Percentiles rank a stretch among this genome's conserved stretches.
Evolutionary conservation across 2,329 filamentous ascomycete species (phyloP).

Genomic region (Fonsecaea monophora): DNA sequence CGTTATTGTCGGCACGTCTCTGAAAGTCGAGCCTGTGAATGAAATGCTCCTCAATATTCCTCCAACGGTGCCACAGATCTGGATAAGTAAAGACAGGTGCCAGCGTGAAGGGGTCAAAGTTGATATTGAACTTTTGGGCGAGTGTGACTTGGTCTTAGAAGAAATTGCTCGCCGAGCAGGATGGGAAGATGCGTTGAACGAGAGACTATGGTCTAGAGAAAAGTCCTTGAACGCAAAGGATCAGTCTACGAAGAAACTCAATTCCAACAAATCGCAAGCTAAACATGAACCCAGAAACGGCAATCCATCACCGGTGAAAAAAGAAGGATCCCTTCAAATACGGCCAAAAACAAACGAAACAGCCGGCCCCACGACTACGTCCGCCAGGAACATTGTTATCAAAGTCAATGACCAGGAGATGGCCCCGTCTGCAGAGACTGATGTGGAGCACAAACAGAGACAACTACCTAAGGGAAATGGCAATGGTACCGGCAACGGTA

Average conservation of each 20-base stretch:
- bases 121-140: slow-evolving; percentile 93
- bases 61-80: slow-evolving; percentile 83
- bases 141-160: slow-evolving; percentile 87
- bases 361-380: neutral
- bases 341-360: slow-evolving; percentile 19
- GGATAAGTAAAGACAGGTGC: slow-evolving; percentile 61
- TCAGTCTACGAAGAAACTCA: neutral
- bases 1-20: slow-evolving; percentile 92
- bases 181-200: slow-evolving; percentile 61
- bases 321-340: slow-evolving; percentile 18
- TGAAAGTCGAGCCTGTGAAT: slow-evolving; percentile 94
- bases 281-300: neutral
- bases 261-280: neutral
- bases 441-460: neutral
- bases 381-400: slow-evolving; percentile 7
- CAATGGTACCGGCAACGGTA: no score
- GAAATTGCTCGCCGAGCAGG: slow-evolving; percentile 82
- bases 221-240: slow-evolving; percentile 7
- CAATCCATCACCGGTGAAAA: slow-evolving; percentile 7
- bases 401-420: slow-evolving; percentile 23
- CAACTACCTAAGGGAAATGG: neutral
- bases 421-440: neutral
- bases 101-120: slow-evolving; percentile 78
- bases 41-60: slow-evolving; percentile 86
- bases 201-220: slow-evolving; percentile 27